Evolutionary conservation across 2,329 filamentous ascomycete species (phyloP), one percentile per base, ranked within the genome.

Genomic region (Beauveria sp.): DNA sequence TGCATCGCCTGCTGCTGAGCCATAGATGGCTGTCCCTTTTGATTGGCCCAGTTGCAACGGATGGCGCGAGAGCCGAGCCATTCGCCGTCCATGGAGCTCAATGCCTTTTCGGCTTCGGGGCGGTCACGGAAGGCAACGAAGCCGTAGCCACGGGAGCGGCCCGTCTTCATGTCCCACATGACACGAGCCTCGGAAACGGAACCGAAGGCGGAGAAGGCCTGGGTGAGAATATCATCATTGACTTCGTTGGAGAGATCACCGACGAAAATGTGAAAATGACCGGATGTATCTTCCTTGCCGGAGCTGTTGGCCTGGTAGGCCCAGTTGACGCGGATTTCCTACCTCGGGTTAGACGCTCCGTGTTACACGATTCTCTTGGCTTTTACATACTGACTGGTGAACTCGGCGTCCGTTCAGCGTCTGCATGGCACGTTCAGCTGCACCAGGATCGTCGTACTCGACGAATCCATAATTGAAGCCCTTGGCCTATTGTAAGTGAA

Each of bases 151-250:
- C 95, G 90, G 67, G 95, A 98, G 66, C 95, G 88, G 67, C 95
- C 95, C 42, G 95, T 99, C 84, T 99, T 99, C 95, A 99, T 99
- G 75, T 99, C 95, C 95, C 95, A 99, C 95, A 99, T 99, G 66
- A 99, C 95, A 70, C 95, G 92, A 64, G 95, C 95, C 77, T 99
- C 95, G 3, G 95, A 99, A 54, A 99, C 93, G 14, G 88, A 91
- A 46, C 95, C 95, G 74, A 98, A 99, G 50, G 91, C 91, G 53
- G 91, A 96, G 77, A 99, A 99, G 14, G 95, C 95, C 76, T 97
- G 93, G 18, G 89, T 81, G 24, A 99, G 83, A 58, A 97, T 86
- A 72, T 99, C 95, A 69, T 99, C 95, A 70, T 99, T 99, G 74
- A 99, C 95, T 76, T 99, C 95, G 72, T 99, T 99, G 69, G 93